Evolutionary conservation across 148 eudicot species (phyloP).

Genomic region (Gaultheria prostrata): DNA sequence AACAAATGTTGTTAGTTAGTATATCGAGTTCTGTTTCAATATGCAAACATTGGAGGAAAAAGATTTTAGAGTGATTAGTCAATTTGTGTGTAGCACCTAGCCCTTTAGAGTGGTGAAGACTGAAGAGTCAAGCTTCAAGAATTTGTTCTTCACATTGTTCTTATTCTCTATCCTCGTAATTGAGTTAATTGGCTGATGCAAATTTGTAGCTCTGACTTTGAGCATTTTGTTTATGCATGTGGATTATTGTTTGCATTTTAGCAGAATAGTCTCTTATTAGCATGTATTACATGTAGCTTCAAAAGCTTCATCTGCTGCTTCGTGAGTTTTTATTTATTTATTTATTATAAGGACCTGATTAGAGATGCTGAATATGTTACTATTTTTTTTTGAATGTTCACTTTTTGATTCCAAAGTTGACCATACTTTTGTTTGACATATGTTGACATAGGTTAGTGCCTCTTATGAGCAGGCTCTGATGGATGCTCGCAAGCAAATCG

Average conservation of each 20-base stretch:
- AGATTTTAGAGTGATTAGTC: neutral
- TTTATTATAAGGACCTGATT: neutral
- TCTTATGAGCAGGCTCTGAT: slow-evolving; percentile 99
- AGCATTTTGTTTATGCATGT: neutral
- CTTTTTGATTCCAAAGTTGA: slow-evolving; percentile 33
- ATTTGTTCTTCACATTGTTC: neutral
- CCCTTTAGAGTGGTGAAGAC: neutral
- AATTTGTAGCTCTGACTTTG: neutral
- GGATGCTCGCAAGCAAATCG: slow-evolving; percentile 94
- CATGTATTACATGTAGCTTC: neutral
- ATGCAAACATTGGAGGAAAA: neutral
- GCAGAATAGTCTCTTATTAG: neutral
- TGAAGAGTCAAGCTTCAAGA: neutral
- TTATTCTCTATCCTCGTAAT: neutral
- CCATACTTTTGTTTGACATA: slow-evolving; percentile 39
- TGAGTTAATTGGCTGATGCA: neutral
- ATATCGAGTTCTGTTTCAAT: neutral
- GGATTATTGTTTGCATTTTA: neutral
- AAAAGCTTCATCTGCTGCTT: slow-evolving; percentile 7
- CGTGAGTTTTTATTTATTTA: neutral
- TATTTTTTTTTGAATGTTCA: neutral
- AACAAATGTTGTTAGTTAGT: neutral
- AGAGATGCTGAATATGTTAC: neutral
- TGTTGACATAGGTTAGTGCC: slow-evolving; percentile 99
- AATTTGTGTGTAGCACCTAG: neutral